Evolutionary conservation across 1,139 yeast genomes (phyloP).

Genomic region (Lodderomyces metapsilosis): DNA sequence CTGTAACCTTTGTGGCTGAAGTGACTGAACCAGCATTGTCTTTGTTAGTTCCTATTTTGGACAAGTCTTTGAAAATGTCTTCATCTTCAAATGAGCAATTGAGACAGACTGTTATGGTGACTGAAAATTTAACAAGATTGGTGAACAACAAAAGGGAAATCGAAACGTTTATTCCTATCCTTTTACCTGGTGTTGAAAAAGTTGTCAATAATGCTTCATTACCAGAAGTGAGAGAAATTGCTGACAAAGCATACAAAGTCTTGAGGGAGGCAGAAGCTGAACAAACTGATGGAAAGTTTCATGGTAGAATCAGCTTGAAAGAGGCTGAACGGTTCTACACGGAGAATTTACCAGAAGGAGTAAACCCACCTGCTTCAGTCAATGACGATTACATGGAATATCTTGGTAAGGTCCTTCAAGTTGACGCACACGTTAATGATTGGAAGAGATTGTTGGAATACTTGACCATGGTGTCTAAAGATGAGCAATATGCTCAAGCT

Average conservation of each 20-base stretch:
- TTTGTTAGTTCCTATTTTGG: slow-evolving; percentile 86
- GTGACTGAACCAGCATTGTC: slow-evolving; percentile 96
- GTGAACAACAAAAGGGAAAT: slow-evolving; percentile 94
- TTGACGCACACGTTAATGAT: slow-evolving; percentile 87
- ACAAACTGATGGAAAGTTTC: slow-evolving; percentile 66
- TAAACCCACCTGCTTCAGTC: slow-evolving; percentile 20
- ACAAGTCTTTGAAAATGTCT: slow-evolving; percentile 83
- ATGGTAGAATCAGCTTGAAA: slow-evolving; percentile 63
- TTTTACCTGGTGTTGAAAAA: slow-evolving; percentile 86
- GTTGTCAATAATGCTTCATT: slow-evolving; percentile 88
- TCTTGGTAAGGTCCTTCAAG: slow-evolving; percentile 54
- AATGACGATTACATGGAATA: slow-evolving; percentile 37
- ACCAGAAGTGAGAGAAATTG: slow-evolving; percentile 96
- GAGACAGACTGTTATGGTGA: slow-evolving; percentile 94
- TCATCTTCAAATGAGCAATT: slow-evolving; percentile 93
- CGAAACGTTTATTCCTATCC: slow-evolving; percentile 78
- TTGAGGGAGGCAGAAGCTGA: slow-evolving; percentile 77
- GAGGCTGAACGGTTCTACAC: slow-evolving; percentile 51
- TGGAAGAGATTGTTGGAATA: slow-evolving; percentile 73
- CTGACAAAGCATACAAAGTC: slow-evolving; percentile 79
- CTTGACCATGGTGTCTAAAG: slow-evolving; percentile 24
- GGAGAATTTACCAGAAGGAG: slow-evolving; percentile 29
- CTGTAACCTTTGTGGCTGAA: slow-evolving; percentile 97
- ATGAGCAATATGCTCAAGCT: slow-evolving; percentile 36
- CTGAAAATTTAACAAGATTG: slow-evolving; percentile 92